Percentiles rank a stretch among this genome's conserved stretches.
These are phyloP conservation scores for Globisporangium carolinianum DNA, from an alignment of 352 stramenopile genomes.

Conservation along the genomic window DNA sequence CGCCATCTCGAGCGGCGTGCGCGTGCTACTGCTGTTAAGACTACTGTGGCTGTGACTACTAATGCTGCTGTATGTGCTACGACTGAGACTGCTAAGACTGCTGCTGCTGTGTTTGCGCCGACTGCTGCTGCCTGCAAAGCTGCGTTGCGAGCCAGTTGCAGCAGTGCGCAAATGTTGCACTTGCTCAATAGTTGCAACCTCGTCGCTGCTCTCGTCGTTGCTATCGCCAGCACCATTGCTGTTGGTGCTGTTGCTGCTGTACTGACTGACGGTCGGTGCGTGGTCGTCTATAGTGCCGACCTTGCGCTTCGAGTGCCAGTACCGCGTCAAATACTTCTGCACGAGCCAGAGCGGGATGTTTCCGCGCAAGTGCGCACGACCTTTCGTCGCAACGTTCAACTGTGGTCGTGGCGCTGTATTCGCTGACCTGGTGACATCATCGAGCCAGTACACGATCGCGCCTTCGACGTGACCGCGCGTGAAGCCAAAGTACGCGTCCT, in stretches of 20 bases:
- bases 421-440: conserved; percentile 8
- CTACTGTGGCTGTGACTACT: not conserved
- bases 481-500: conserved; percentile 62
- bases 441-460: conserved; percentile 69
- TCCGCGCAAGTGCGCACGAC: conserved; percentile 50
- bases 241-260: not conserved
- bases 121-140: no score
- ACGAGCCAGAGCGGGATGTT: conserved; percentile 47
- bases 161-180: no score
- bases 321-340: conserved; percentile 53
- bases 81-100: not conserved
- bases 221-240: not conserved
- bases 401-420: no score
- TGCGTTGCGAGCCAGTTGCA: no score
- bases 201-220: no score
- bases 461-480: conserved; percentile 54
- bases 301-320: conserved; percentile 35
- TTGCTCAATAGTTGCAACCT: no score
- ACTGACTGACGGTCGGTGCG: no score
- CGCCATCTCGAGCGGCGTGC: conserved; percentile 44
- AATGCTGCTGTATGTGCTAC: not conserved
- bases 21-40: not conserved
- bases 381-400: conserved; percentile 34
- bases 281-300: no score
- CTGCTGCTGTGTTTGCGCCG: not conserved